Base-by-base conservation (phyloP, 2,329 filamentous ascomycete species). In the Coniochaeta sp. region DNA sequence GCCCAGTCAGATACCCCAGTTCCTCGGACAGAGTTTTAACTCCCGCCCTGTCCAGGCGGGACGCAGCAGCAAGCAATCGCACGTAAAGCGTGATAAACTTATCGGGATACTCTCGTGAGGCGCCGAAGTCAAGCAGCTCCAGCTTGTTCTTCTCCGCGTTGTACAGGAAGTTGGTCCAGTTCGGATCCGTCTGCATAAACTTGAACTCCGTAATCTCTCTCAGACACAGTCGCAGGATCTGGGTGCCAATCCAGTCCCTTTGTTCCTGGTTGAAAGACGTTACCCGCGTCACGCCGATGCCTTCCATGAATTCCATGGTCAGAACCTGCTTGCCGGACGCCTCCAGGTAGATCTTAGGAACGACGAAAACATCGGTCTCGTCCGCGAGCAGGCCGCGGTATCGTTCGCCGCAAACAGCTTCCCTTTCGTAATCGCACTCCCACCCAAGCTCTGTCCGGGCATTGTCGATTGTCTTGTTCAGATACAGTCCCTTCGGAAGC, bases 121-220 rank as follows among this genome's bases (percentile, higher is more conserved):
- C 95, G 61, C 95, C 95, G 73, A 99, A 99, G 75, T 99, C 96
- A 58, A 99, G 86, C 1, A 99, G 84, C 73, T 96, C 93, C 16
- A 99, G 87, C 69, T 86, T 89, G 67, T 86, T 78, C 4, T 81
- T 85, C 22, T 78, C 67, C 1, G 86, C 78, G 68, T 98, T 95
- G 80, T 91, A 99, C 22, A 98, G 81, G 74, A 99, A 99, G 75
- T 99, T 99, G 36, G 93, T 98, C 95, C 95, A 99, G 79, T 99
- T 99, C 44, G 95, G 95, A 71, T 99, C 95, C 5, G 95, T 99
- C 77, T 99, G 95, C 95, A 99, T 99, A 78, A 96, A 98, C 62
- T 82, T 87, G 83, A 97, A 98, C 74, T 96, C 91, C 64, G 88
- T 88, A 67, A 98, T 93, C 76, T 98, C 95, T 61, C 93, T 88